These are phyloP conservation scores for Trametes cubensis DNA, from an alignment of 768 basidiomycete species.

Conservation along the genomic window DNA sequence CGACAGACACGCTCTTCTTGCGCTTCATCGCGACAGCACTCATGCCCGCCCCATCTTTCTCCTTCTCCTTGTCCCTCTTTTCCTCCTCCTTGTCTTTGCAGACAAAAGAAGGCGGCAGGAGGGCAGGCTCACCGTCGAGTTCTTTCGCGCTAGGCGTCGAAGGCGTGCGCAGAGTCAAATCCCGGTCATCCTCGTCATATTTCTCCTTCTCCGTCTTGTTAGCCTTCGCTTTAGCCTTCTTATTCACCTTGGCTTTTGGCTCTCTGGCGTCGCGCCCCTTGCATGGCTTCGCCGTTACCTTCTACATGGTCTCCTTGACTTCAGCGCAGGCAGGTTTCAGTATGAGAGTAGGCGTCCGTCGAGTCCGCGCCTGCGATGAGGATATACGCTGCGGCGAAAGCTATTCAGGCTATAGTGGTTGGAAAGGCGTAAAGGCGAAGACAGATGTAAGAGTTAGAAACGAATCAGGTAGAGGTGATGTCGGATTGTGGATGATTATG, in stretches of 20 bases:
- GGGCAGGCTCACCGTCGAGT: background rate
- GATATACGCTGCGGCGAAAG: background rate
- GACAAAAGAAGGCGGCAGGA: constrained; percentile 14
- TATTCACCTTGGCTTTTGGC: background rate
- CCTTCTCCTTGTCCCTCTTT: too few relatives aligned
- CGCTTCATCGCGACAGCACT: background rate
- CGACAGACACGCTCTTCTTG: background rate
- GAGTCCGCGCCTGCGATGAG: background rate
- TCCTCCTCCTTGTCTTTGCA: constrained; percentile 3
- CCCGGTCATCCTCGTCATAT: background rate
- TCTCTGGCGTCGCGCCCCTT: background rate
- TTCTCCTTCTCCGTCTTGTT: constrained; percentile 10
- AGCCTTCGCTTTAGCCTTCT: constrained; percentile 3
- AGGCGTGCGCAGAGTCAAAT: background rate
- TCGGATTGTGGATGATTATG: constrained; percentile 14
- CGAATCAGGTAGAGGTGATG: background rate
- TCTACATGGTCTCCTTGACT: constrained; percentile 10
- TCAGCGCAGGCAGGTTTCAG: background rate
- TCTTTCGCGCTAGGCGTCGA: background rate
- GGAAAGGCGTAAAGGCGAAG: constrained; percentile 8
- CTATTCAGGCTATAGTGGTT: background rate
- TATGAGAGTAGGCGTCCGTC: background rate
- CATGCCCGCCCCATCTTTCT: too few relatives aligned
- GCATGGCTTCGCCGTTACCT: background rate
- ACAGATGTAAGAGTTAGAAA: background rate